Base-by-base conservation (phyloP, 192 early-diverging fungal species). In the Linnemannia exigua region DNA sequence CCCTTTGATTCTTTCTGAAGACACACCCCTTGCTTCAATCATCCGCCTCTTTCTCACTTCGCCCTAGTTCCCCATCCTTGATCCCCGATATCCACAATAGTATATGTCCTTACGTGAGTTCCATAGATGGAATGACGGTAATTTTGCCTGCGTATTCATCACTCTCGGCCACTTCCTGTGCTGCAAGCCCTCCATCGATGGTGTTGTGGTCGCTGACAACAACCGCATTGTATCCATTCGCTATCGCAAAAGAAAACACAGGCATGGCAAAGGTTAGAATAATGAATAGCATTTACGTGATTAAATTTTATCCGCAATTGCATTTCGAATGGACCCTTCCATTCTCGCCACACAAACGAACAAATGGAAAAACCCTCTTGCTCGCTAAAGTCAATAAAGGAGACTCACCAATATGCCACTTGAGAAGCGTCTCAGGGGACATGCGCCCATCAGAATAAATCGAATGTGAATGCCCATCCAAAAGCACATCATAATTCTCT, bases 121-220 rank as follows among this genome's bases (percentile, higher is more conserved):
- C 94, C 90, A 94, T 93, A 3, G 87, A 93, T 11, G 94, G 93
- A 12, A 95, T 92, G 0, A 94, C 93, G 0, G 90, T 84, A 72
- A 95, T 90, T 33, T 79, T 66, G 31, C 87, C 89, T 2, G 89
- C 82, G 31, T 92, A 92, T 19, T 92, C 89, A 19, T 67, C 76
- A 15, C 28, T 63, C 47, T 86, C 72, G 3, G 93, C 94, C 41
- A 94, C 80, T 66, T 88, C 47, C 74, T 93, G 89, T 9, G 93
- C 93, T 25, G 82, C 91, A 33, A 94, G 72, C 1, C 91, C 93
- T 68, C 94, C 94, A 44, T 78, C 75, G 17, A 95, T 87, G 0
- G 91, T 92, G 74, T 95, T 94, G 78, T 95, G 94, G 72, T 95
- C 94, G 12, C 91, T 94, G 46, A 94, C 94, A 48, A 94, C 87